Percentiles rank a stretch among this genome's conserved stretches.
These are phyloP conservation scores for Solanum dulcamara DNA, from an alignment of 257 asterid genomes.

Conservation along the genomic window DNA sequence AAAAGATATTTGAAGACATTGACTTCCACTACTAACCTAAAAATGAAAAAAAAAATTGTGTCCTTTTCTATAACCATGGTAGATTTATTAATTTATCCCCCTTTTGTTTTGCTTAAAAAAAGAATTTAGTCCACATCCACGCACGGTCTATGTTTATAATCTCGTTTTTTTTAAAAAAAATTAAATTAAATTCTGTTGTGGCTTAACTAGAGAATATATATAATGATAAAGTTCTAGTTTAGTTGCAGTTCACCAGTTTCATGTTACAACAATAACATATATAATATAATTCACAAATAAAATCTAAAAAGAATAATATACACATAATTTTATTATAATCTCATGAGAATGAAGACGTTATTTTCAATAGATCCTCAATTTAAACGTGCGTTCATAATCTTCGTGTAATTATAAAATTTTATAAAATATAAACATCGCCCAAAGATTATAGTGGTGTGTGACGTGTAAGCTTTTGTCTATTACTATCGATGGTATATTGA, in stretches of 20 bases:
- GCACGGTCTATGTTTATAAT: not conserved
- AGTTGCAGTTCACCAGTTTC: too few species aligned
- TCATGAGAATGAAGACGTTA: too few species aligned
- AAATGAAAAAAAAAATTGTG: not conserved
- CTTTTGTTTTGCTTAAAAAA: not conserved
- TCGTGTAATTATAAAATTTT: not conserved
- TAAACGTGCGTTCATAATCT: not conserved
- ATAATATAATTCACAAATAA: too few species aligned
- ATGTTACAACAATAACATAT: too few species aligned
- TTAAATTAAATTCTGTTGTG: not conserved
- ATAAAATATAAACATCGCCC: not conserved
- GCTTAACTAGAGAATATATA: not conserved
- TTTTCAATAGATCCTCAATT: not conserved
- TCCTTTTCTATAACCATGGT: not conserved
- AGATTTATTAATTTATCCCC: not conserved
- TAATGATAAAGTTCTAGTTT: not conserved
- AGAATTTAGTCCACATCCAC: not conserved
- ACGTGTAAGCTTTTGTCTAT: slow-evolving; percentile 49
- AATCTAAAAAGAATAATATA: too few species aligned
- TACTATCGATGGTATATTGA: slow-evolving; percentile 40
- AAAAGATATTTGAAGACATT: slow-evolving; percentile 33
- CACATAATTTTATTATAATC: too few species aligned
- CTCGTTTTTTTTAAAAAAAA: not conserved
- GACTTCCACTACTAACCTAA: slow-evolving; percentile 29
- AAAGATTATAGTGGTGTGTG: slow-evolving; percentile 4